Percentiles rank a stretch among this genome's conserved stretches.
phyloP scores from a whole-genome alignment of 495 filamentous ascomycete species.

The Aspergillus saccharolyticus region DNA sequence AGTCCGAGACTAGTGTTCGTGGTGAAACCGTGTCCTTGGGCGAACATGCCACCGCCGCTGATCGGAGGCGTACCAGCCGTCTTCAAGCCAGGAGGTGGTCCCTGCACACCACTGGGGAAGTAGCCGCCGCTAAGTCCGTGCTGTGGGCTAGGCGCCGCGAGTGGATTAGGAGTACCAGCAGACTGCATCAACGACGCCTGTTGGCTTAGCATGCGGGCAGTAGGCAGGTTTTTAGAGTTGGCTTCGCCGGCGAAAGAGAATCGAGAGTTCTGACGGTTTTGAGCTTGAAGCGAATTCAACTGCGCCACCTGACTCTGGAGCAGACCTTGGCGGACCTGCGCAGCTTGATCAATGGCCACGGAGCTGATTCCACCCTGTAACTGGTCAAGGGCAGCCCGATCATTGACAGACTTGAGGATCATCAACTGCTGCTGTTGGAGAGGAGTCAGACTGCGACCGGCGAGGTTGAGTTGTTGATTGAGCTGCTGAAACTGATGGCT shows the following conservation, averaged over 20 bases:
- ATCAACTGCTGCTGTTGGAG: slow-evolving; percentile 71
- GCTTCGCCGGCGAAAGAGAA: slow-evolving; percentile 84
- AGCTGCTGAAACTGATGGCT: slow-evolving; percentile 50
- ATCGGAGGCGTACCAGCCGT: slow-evolving; percentile 88
- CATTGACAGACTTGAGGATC: slow-evolving; percentile 57
- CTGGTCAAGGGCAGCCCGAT: slow-evolving; percentile 52
- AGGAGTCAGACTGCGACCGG: slow-evolving; percentile 70
- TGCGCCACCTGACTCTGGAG: slow-evolving; percentile 57
- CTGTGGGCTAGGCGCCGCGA: slow-evolving; percentile 53
- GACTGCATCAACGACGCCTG: slow-evolving; percentile 86
- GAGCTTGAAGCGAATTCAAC: slow-evolving; percentile 57
- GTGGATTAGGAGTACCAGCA: slow-evolving; percentile 46
- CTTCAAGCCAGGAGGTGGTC: slow-evolving; percentile 92
- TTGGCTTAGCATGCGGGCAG: slow-evolving; percentile 81
- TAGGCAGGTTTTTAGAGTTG: slow-evolving; percentile 75
- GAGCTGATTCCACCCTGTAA: slow-evolving; percentile 50
- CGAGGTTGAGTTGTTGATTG: slow-evolving; percentile 50
- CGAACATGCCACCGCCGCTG: slow-evolving; percentile 68
- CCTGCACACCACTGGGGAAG: slow-evolving; percentile 64
- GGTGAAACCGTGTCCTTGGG: slow-evolving; percentile 71
- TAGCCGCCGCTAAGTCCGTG: slow-evolving; percentile 41
- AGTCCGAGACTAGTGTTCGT: slow-evolving; percentile 63
- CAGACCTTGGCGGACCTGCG: slow-evolving; percentile 42
- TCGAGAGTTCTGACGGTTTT: slow-evolving; percentile 78
- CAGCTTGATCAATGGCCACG: slow-evolving; percentile 35